Evolutionary conservation across 495 filamentous ascomycete species (phyloP).

Genomic region (Daldinia vernicosa): DNA sequence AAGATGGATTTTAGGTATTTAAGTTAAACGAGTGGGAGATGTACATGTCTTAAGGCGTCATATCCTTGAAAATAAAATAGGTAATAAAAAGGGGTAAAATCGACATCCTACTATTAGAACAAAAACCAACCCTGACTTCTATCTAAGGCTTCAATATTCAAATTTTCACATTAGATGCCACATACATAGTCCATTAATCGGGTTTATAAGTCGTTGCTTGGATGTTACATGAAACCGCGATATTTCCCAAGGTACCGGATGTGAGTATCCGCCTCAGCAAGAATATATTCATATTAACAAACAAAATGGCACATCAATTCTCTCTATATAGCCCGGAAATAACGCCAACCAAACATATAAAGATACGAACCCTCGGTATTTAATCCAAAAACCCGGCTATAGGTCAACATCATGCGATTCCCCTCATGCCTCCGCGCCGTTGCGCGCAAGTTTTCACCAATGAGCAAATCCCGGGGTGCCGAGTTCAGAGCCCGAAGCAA

Average conservation of each 20-base stretch:
- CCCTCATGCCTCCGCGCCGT: conserved; percentile 22
- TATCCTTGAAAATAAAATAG: neutral
- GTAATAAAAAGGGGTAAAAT: neutral
- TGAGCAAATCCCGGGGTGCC: conserved; percentile 39
- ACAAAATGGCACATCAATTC: neutral
- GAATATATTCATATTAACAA: neutral
- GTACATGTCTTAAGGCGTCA: neutral
- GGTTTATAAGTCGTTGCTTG: neutral
- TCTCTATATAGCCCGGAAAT: neutral
- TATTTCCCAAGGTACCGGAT: neutral
- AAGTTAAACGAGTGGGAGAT: neutral
- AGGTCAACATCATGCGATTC: conserved; percentile 30
- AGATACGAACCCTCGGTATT: neutral
- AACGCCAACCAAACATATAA: neutral
- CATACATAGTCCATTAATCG: neutral
- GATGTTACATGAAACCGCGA: neutral
- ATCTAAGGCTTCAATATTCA: neutral
- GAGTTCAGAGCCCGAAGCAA: conserved; percentile 30
- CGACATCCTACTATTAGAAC: neutral
- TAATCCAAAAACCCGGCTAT: neutral
- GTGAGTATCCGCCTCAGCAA: neutral
- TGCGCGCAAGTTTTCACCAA: neutral
- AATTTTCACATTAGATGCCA: neutral
- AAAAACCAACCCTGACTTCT: neutral
- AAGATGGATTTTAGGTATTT: neutral